Percentiles rank a stretch among this genome's conserved stretches.
Evolutionary conservation across 805 yeast genomes (phyloP).

Genomic region (Yamadazyma sp.): DNA sequence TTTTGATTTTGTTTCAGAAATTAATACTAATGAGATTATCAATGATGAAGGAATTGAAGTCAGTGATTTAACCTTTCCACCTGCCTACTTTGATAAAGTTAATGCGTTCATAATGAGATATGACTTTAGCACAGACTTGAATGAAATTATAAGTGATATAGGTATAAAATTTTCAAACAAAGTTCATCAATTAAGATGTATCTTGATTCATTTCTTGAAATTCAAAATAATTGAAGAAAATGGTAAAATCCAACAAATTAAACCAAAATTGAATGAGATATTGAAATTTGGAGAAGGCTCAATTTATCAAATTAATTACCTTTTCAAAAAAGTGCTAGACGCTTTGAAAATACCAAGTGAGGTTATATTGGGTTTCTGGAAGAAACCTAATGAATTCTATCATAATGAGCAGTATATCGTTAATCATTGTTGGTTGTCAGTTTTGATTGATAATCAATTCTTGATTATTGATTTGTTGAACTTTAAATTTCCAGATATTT

Average conservation of each 20-base stretch:
- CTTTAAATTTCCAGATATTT: constrained; percentile 30
- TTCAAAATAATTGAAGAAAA: constrained; percentile 44
- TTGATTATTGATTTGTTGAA: constrained; percentile 65
- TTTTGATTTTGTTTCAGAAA: constrained; percentile 39
- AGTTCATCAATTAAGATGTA: constrained; percentile 55
- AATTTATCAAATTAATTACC: constrained; percentile 70
- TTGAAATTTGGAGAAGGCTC: constrained; percentile 52
- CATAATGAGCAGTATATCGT: constrained; percentile 50
- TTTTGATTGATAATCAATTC: constrained; percentile 73
- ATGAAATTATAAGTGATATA: constrained; percentile 41
- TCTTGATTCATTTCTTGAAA: constrained; percentile 68
- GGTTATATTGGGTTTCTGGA: constrained; percentile 77
- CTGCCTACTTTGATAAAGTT: constrained; percentile 20
- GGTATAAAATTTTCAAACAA: constrained; percentile 38
- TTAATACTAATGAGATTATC: constrained; percentile 37
- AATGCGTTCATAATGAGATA: constrained; percentile 33
- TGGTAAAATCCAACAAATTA: constrained; percentile 32
- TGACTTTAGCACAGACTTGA: constrained; percentile 27
- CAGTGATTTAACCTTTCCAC: constrained; percentile 14
- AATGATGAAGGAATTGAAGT: constrained; percentile 15
- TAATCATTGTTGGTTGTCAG: constrained; percentile 89
- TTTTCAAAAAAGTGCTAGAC: constrained; percentile 70
- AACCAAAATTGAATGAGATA: constrained; percentile 41
- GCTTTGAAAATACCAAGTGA: constrained; percentile 71
- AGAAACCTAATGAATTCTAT: constrained; percentile 65